Evolutionary conservation across 805 yeast genomes (phyloP), one percentile per base, ranked within the genome.

Genomic region (Saturnispora kantuleensis): DNA sequence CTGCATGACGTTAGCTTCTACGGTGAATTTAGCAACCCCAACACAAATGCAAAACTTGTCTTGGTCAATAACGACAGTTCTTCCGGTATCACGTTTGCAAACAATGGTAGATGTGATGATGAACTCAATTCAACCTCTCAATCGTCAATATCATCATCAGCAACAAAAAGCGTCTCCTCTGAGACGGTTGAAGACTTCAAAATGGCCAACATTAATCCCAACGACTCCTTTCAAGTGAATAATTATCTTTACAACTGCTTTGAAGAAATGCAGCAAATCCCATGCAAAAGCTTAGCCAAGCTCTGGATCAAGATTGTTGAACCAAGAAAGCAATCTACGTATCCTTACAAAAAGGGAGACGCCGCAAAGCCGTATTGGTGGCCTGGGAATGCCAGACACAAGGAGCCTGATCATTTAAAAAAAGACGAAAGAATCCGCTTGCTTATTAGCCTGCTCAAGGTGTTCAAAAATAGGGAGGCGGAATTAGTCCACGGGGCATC

Each of bases 401-500:
- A 66, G 37, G 89, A 83, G 54, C 90, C 90, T 0, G 90, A 82
- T 56, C 90, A 84, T 60, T 62, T 84, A 46, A 69, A 66, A 47
- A 82, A 79, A 55, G 63, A 61, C 1, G 81, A 78, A 52, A 63
- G 93, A 44, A 53, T 81, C 15, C 55, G 54, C 4, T 59, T 83
- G 18, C 59, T 84, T 55, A 60, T 71, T 30, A 50, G 62, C 10
- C 65, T 78, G 10, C 41, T 68, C 5, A 41, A 60, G 17, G 53
- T 57, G 0, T 62, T 60, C 44, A 52, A 47, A 31, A 47, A 45
- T 12, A 47, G 47, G 31, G 50, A 52, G 26, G 31, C 38, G 8
- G 61, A 59, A 32, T 38, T 59, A 26, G 37, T 53, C 9, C 39
- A 54, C 2, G 47, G 56, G 3, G 63, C 59, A 6, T 51, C 52